Evolutionary conservation across 2,329 filamentous ascomycete genomes (phyloP).

Genomic region (Metarhizium robertsii): DNA sequence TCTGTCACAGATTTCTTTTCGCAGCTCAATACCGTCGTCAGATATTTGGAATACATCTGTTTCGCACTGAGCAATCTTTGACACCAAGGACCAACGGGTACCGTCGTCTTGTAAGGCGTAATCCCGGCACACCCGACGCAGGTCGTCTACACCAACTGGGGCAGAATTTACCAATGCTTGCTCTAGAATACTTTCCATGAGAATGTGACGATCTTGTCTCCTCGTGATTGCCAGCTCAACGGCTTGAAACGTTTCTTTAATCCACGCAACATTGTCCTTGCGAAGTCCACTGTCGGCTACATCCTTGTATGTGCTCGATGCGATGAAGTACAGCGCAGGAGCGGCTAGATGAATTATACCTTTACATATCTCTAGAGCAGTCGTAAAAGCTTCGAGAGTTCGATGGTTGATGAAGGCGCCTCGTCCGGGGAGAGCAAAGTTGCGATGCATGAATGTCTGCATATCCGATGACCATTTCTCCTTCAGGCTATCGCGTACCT

Average conservation of each 20-base stretch:
- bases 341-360: constrained; percentile 26
- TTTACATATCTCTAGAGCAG: constrained; percentile 29
- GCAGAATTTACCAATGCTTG: constrained; percentile 20
- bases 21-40: constrained; percentile 27
- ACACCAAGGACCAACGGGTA: constrained; percentile 34
- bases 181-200: constrained; percentile 22
- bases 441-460: constrained; percentile 38
- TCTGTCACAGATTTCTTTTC: constrained; percentile 30
- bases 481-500: constrained; percentile 11
- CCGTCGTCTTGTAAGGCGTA: constrained; percentile 27
- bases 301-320: constrained; percentile 17
- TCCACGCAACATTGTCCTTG: constrained; percentile 28
- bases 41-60: constrained; percentile 36
- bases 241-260: constrained; percentile 24
- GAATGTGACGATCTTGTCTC: constrained; percentile 14
- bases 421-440: constrained; percentile 42
- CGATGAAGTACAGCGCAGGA: constrained; percentile 36
- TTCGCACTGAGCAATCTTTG: constrained; percentile 32
- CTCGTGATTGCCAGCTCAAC: constrained; percentile 18
- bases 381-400: constrained; percentile 30
- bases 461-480: constrained; percentile 36
- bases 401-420: constrained; percentile 34
- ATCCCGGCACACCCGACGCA: constrained; percentile 32
- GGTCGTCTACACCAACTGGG: constrained; percentile 27
- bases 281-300: constrained; percentile 18